Evolutionary conservation across 78 protist species (phyloP), one percentile per base, ranked within the genome.

Genomic region (Dictyostelium discoideum): DNA sequence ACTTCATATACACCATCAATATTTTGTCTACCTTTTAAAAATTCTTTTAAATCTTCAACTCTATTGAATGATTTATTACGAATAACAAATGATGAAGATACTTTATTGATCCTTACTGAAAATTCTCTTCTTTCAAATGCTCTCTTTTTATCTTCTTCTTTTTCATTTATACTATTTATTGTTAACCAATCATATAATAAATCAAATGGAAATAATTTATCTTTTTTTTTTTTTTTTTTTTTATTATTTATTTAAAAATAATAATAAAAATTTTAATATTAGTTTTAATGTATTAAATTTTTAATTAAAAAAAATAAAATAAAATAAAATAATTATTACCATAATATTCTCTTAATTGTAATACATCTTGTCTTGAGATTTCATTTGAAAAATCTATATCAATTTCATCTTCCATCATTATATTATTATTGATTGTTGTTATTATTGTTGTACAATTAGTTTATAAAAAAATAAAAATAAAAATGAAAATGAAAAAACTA

Each of bases 141-240:
- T 50, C 42, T 60, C 26, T 37, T 54, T 81, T 13, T n/a, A 44
- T 42, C 40, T 26, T 29, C 54, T 57, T 57, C n/a, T 1, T 50
- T n/a, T n/a, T 90, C 42, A 22, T n/a, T 24, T 50, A 6, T 20
- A 69, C 42, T 18, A 90, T 82, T 90, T 5, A 67, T 24, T 11
- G 85, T 78, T 39, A 90, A 82, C 95, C 95, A 90, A 22, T 90
- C 95, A 82, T 48, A 46, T 37, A 90, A 50, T 50, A 82, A 39
- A 29, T 81, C 88, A 48, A 72, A 90, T 72, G 95, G 95, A 37
- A 90, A 90, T 50, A 37, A 29, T 39, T 29, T 29, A 40, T 89
- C 94, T 88, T 32, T 32, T 32, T 32, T 32, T 32, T 32, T n/a
- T n/a, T n/a, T n/a, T n/a, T n/a, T n/a, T n/a, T n/a, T n/a, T n/a